phyloP scores from a whole-genome alignment of 139 green algal genomes.

The Limnomonas spitsbergensis region DNA sequence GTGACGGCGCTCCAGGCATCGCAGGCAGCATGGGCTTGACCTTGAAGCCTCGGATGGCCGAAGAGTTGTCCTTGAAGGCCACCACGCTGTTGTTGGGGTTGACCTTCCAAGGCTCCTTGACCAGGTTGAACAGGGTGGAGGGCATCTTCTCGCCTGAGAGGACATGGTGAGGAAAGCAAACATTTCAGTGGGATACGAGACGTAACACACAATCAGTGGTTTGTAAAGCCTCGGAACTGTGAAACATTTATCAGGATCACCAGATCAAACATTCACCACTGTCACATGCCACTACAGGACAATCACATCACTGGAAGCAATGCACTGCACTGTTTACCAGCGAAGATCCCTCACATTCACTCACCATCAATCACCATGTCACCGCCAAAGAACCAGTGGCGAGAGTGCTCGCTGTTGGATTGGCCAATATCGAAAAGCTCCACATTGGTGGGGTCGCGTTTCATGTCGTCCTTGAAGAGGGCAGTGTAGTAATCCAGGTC shows the following conservation, averaged over 20 bases:
- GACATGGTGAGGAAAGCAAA: no score
- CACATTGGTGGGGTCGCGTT: constrained; percentile 94
- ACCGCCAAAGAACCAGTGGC: constrained; percentile 92
- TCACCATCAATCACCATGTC: constrained; percentile 88
- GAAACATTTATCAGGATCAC: no score
- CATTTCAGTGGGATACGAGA: no score
- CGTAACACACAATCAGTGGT: no score
- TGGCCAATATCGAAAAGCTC: constrained; percentile 99
- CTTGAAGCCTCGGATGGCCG: constrained; percentile 76
- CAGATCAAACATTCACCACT: no score
- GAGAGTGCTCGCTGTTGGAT: constrained; percentile 80
- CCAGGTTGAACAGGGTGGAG: no score
- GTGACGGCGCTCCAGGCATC: constrained; percentile 61
- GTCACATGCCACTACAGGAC: no score
- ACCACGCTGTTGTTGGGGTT: constrained; percentile 91
- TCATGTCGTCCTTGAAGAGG: constrained; percentile 91
- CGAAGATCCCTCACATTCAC: constrained; percentile 35
- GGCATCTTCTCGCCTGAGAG: no score
- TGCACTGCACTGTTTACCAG: no score
- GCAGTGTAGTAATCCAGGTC: constrained; percentile 90
- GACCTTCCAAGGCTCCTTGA: constrained; percentile 42
- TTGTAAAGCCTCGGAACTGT: no score
- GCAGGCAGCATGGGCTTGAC: constrained; percentile 71
- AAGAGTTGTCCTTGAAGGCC: constrained; percentile 98
- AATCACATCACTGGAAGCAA: no score